Percentiles rank a stretch among this genome's conserved stretches.
phyloP scores from a whole-genome alignment of 352 stramenopile genomes.

The Labyrinthula sp. region DNA sequence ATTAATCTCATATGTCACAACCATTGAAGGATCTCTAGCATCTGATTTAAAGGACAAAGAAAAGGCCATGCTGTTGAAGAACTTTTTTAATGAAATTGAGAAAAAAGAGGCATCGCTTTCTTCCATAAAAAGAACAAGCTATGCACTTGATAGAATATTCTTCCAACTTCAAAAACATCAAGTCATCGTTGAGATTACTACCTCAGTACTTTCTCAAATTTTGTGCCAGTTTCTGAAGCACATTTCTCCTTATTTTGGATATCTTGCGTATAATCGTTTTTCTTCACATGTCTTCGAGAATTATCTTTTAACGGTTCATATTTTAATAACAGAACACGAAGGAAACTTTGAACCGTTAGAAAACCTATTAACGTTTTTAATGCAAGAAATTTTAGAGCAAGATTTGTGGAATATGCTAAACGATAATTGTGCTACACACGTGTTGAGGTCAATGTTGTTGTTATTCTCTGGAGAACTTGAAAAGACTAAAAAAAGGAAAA shows the following conservation, averaged over 20 bases:
- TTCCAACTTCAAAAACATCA: constrained; percentile 8
- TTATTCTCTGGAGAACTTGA: constrained; percentile 3
- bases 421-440: constrained; percentile 21
- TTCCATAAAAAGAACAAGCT: constrained; percentile 3
- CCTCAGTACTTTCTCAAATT: constrained; percentile 7
- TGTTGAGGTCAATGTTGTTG: constrained; percentile 7
- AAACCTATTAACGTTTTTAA: constrained; percentile 18
- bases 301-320: too few species aligned
- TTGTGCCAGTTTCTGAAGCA: constrained; percentile 3
- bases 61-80: constrained; percentile 5
- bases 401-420: constrained; percentile 21
- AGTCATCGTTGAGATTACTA: constrained; percentile 13
- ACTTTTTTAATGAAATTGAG: constrained; percentile 19
- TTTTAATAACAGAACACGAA: constrained; percentile 3
- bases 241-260: too few species aligned
- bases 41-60: constrained; percentile 13
- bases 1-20: constrained; percentile 17
- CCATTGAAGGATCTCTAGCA: constrained; percentile 10
- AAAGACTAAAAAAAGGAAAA: too few species aligned
- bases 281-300: too few species aligned
- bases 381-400: constrained; percentile 25
- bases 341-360: constrained; percentile 10
- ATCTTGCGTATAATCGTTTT: too few species aligned
- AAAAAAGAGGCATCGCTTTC: constrained; percentile 12
- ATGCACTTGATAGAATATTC: constrained; percentile 13